phyloP scores from a whole-genome alignment of 2,329 filamentous ascomycete genomes.

The Penicillium thymicola region DNA sequence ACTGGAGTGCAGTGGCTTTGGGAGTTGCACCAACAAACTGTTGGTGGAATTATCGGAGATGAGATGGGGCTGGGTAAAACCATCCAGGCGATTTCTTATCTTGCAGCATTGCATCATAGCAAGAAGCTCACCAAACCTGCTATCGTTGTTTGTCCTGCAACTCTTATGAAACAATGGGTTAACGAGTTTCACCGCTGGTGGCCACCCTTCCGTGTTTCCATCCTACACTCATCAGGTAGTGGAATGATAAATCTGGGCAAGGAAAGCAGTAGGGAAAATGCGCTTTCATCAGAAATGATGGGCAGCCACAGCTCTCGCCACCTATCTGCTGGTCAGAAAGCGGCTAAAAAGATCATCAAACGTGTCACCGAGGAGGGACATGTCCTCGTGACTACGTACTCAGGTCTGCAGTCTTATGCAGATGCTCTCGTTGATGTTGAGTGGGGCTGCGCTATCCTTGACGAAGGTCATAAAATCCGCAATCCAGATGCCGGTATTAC shows the following conservation, averaged over 20 bases:
- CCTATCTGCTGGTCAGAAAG: conserved; percentile 56
- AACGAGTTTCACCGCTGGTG: conserved; percentile 99
- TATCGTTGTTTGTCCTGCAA: conserved; percentile 89
- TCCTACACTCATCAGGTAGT: conserved; percentile 90
- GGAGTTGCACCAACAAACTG: conserved; percentile 82
- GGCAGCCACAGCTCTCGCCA: conserved; percentile 42
- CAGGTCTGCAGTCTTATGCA: conserved; percentile 88
- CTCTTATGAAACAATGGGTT: conserved; percentile 95
- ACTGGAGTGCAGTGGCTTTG: conserved; percentile 95
- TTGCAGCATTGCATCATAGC: conserved; percentile 90
- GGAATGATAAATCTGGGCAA: conserved; percentile 81
- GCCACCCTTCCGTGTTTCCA: conserved; percentile 95
- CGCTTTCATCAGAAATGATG: conserved; percentile 57
- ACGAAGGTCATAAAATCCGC: conserved; percentile 97
- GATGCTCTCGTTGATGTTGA: conserved; percentile 76
- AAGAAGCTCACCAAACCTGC: conserved; percentile 78
- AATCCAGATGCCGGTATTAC: conserved; percentile 96
- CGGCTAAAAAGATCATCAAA: conserved; percentile 76
- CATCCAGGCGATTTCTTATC: conserved; percentile 73
- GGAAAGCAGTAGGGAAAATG: conserved; percentile 61
- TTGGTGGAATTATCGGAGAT: conserved; percentile 92
- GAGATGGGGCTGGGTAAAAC: conserved; percentile 99
- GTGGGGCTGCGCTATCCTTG: conserved; percentile 91
- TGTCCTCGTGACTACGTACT: conserved; percentile 92
- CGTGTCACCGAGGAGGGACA: conserved; percentile 81